Evolutionary conservation across 495 filamentous ascomycete species (phyloP), one percentile per base, ranked within the genome.

Genomic region (Friedmanniomyces simplex): DNA sequence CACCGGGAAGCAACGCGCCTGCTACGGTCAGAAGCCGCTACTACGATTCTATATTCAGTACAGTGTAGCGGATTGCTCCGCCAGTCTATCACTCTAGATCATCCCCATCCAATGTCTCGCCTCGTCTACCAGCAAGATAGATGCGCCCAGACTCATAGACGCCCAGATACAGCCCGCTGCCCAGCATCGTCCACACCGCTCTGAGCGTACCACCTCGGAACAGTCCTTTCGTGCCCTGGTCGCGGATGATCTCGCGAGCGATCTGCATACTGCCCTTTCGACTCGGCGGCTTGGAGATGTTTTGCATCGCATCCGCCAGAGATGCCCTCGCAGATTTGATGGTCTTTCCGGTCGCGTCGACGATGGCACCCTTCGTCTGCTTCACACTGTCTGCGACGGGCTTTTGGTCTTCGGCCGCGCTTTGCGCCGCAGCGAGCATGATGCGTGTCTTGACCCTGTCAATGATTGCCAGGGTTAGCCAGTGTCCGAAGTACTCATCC

Each of bases 361-460:
- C 67, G 13, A 68, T 20, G 0, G 57, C 64, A 20, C 64, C 58
- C 22, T 61, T 55, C 12, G 54, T 54, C 20, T 22, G 26, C 24
- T 65, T 60, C 14, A 20, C 63, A 25, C 12, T 24, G 26, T 30
- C 18, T 39, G 54, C 57, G 16, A 26, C 18, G 7, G 34, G 48
- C 41, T 57, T 30, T 32, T 69, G 50, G 21, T 64, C 55, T n/a
- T 55, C 49, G 24, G 52, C 61, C 0, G 57, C 24, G 83, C 75
- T 85, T 79, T 67, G 67, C 13, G 62, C 69, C 5, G 70, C 77
- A 2, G 71, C 69, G 21, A 77, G 68, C 58, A 74, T 93, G 58
- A 93, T 80, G 52, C 85, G 71, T 53, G 89, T 93, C 73, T 93
- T 93, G 1, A 91, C 79, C 16, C 91, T 86, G 69, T 93, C 89